phyloP scores from a whole-genome alignment of 78 protist species.

The Chrysochromulina parva region DNA sequence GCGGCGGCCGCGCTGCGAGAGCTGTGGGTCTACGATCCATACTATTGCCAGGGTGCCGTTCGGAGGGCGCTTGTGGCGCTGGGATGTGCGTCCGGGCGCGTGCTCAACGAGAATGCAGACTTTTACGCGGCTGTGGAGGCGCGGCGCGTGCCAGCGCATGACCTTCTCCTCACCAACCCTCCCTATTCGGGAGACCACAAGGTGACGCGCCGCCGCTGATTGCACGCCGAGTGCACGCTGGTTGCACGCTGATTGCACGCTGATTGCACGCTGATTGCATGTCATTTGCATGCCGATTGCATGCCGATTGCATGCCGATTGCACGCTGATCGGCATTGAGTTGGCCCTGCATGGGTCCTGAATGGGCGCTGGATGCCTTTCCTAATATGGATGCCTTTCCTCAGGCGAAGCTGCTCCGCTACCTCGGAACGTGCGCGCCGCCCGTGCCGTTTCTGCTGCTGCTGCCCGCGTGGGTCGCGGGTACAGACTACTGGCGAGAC shows the following conservation, averaged over 20 bases:
- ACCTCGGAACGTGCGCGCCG: too few species aligned
- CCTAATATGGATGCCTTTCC: too few species aligned
- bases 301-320: too few species aligned
- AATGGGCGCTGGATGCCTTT: too few species aligned
- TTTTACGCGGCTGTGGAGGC: background rate
- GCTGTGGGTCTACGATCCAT: background rate
- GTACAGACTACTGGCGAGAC: background rate
- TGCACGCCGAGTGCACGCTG: too few species aligned
- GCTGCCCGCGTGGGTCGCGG: background rate
- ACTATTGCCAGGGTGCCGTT: background rate
- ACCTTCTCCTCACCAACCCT: background rate
- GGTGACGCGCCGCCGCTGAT: background rate
- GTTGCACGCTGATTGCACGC: too few species aligned
- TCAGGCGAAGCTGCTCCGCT: too few species aligned
- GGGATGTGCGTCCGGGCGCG: background rate
- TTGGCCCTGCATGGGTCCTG: too few species aligned
- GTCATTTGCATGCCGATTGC: too few species aligned
- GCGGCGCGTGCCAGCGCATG: background rate
- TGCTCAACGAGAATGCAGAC: background rate
- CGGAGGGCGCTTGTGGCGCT: background rate
- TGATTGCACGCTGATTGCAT: too few species aligned
- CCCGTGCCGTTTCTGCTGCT: background rate
- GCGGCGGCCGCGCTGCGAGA: background rate
- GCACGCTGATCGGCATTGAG: too few species aligned
- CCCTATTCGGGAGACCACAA: background rate